These are phyloP conservation scores for Solanum lycopersicoides DNA, from an alignment of 257 asterid species.

Conservation along the genomic window DNA sequence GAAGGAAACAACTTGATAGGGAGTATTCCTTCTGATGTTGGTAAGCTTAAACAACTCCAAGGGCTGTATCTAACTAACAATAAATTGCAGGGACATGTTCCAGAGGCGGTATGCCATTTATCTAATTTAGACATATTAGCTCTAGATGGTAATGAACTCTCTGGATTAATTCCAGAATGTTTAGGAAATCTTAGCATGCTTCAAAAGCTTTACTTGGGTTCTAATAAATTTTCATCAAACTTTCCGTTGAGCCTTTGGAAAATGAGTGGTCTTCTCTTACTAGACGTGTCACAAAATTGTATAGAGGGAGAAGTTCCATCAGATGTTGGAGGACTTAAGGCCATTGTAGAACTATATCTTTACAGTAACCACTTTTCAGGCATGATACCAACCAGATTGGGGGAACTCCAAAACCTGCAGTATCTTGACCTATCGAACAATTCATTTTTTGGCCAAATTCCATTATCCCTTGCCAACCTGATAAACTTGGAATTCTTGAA, in stretches of 20 bases:
- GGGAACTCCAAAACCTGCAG: slow-evolving; percentile 7
- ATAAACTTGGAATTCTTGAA: slow-evolving; percentile 20
- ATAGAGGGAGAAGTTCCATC: slow-evolving; percentile 20
- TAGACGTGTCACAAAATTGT: slow-evolving; percentile 13
- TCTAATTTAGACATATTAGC: slow-evolving; percentile 3
- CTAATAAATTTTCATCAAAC: slow-evolving; percentile 16
- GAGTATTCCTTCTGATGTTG: background rate
- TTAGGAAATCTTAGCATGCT: slow-evolving; percentile 15
- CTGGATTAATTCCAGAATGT: slow-evolving; percentile 11
- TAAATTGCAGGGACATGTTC: slow-evolving; percentile 14
- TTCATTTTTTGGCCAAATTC: slow-evolving; percentile 23
- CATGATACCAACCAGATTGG: slow-evolving; percentile 11
- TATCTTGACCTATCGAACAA: slow-evolving; percentile 22
- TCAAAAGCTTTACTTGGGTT: slow-evolving; percentile 4
- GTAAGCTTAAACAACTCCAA: background rate
- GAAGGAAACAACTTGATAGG: rapidly evolving
- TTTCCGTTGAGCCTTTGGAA: slow-evolving; percentile 23
- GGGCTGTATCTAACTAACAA: slow-evolving; percentile 2
- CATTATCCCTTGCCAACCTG: slow-evolving; percentile 13
- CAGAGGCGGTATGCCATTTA: slow-evolving; percentile 6
- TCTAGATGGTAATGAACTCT: slow-evolving; percentile 6
- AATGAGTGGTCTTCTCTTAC: slow-evolving; percentile 1
- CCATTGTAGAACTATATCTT: slow-evolving; percentile 4
- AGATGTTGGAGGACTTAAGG: slow-evolving; percentile 8
- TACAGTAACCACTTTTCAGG: slow-evolving; percentile 17